Evolutionary conservation across 2,329 filamentous ascomycete genomes (phyloP).

Genomic region (Fusarium scirpi): DNA sequence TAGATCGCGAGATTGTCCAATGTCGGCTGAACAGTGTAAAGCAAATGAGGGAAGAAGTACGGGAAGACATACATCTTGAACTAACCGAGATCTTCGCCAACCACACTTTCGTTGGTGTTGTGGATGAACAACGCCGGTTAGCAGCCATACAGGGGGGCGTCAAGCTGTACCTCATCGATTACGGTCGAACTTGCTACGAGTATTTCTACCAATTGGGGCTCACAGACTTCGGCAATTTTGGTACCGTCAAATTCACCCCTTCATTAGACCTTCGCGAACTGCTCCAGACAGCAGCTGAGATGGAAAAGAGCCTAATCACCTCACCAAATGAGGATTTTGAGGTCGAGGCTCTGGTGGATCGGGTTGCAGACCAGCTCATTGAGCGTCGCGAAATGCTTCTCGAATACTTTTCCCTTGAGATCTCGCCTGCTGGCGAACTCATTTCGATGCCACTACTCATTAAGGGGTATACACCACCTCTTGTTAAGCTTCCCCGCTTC

Average conservation of each 20-base stretch:
- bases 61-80: conserved; percentile 83
- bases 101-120: conserved; percentile 93
- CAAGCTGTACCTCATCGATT: conserved; percentile 92
- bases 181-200: conserved; percentile 86
- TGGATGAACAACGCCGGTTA: conserved; percentile 87
- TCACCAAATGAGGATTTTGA: conserved; percentile 69
- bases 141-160: conserved; percentile 95
- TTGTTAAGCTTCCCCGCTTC: conserved; percentile 90
- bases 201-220: conserved; percentile 97
- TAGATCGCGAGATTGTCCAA: conserved; percentile 74
- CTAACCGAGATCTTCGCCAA: conserved; percentile 88
- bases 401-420: conserved; percentile 91
- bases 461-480: conserved; percentile 87
- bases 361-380: conserved; percentile 76
- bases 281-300: conserved; percentile 77
- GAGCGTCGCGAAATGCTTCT: conserved; percentile 85
- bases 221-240: conserved; percentile 96
- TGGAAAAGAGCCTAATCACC: conserved; percentile 67
- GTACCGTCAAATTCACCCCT: conserved; percentile 81
- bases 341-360: conserved; percentile 72
- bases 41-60: conserved; percentile 82
- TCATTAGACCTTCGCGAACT: conserved; percentile 78
- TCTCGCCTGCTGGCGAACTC: conserved; percentile 82
- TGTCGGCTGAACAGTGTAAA: conserved; percentile 88
- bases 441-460: conserved; percentile 84